Percentiles rank a stretch among this genome's conserved stretches.
Conservation (phyloP, 148 eudicot species). For the Persicaria maculosa region DNA sequence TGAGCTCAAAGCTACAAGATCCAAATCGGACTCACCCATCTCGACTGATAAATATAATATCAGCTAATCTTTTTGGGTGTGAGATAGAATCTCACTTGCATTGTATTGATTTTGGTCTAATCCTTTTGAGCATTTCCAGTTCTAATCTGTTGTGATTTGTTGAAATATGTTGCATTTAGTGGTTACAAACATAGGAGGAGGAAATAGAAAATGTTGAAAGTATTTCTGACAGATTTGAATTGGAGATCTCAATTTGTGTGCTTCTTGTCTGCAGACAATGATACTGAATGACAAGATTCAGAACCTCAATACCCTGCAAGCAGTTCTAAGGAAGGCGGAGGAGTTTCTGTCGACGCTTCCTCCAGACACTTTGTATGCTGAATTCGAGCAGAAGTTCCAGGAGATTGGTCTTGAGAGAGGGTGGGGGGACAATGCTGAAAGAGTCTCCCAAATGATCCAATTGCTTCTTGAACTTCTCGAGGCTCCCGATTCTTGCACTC, state of each 20-base stretch:
- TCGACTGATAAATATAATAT: no score
- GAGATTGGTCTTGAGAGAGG: slow-evolving; percentile 95
- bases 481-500: slow-evolving; percentile 96
- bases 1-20: no score
- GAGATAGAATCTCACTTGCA: no score
- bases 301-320: slow-evolving; percentile 61
- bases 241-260: neutral
- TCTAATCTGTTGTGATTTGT: no score
- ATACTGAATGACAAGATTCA: slow-evolving; percentile 89
- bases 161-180: no score
- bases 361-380: slow-evolving; percentile 65
- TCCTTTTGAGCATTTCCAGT: no score
- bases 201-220: no score
- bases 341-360: slow-evolving; percentile 63
- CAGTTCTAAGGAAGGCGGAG: slow-evolving; percentile 71
- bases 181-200: no score
- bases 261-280: slow-evolving; percentile 49
- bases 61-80: no score
- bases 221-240: neutral
- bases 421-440: slow-evolving; percentile 86
- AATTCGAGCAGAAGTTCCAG: slow-evolving; percentile 78
- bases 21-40: no score
- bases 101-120: no score
- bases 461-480: slow-evolving; percentile 90
- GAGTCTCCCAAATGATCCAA: slow-evolving; percentile 78